These are phyloP conservation scores for Trichoderma aggressivum DNA, from an alignment of 2,329 filamentous ascomycete genomes.

Conservation along the genomic window DNA sequence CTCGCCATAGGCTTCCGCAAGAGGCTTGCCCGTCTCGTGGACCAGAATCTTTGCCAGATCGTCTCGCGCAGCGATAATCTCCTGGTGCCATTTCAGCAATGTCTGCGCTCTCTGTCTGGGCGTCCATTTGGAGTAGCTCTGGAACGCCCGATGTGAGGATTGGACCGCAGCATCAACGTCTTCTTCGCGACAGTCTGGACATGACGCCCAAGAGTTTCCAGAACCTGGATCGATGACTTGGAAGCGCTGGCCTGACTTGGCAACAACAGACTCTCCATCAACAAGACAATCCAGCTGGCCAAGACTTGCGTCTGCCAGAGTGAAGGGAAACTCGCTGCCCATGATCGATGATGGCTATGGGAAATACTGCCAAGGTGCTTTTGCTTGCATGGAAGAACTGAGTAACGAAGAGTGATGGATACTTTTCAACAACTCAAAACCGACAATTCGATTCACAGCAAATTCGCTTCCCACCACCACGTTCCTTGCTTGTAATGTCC, in stretches of 20 bases:
- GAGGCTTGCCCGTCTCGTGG: conserved; percentile 55
- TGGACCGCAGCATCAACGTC: conserved; percentile 39
- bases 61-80: conserved; percentile 35
- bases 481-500: neutral
- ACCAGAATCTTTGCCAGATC: conserved; percentile 41
- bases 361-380: neutral
- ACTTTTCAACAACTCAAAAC: neutral
- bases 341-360: neutral
- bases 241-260: conserved; percentile 47
- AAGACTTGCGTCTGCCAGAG: conserved; percentile 46
- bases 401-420: neutral
- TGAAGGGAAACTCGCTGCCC: conserved; percentile 32
- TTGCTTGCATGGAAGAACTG: neutral
- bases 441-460: neutral
- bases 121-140: conserved; percentile 36
- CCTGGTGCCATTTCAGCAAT: conserved; percentile 36
- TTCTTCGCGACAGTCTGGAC: conserved; percentile 43
- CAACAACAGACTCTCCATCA: conserved; percentile 44
- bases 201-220: conserved; percentile 48
- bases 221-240: conserved; percentile 53
- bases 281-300: conserved; percentile 49
- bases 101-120: conserved; percentile 36
- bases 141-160: conserved; percentile 37
- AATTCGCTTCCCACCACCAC: neutral
- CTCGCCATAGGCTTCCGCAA: conserved; percentile 52